phyloP scores from a whole-genome alignment of 495 filamentous ascomycete genomes.

The Trichoderma asperelloides region DNA sequence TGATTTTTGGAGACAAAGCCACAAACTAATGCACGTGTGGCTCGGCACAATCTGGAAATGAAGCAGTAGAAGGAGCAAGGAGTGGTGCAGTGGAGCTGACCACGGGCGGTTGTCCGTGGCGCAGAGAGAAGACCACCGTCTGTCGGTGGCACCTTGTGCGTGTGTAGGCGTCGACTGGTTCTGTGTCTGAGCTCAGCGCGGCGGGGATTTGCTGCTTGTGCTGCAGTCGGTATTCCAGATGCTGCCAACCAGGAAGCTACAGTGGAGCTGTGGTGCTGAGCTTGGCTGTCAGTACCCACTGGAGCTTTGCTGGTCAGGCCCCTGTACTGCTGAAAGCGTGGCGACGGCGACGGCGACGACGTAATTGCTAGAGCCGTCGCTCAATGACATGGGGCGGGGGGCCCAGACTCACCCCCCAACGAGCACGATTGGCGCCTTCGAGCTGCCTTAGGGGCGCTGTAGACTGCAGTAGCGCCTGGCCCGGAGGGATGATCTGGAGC shows the following conservation, averaged over 20 bases:
- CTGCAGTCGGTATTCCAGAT: not conserved
- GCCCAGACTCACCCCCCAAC: not conserved
- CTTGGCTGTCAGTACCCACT: not conserved
- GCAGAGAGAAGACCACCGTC: not conserved
- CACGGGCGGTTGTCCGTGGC: not conserved
- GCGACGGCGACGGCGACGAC: not conserved
- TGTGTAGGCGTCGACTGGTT: not conserved
- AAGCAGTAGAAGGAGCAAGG: not conserved
- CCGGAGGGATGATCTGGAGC: not conserved
- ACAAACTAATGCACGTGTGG: conserved; percentile 5
- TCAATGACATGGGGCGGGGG: not conserved
- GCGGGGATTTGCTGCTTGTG: not conserved
- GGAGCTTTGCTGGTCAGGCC: not conserved
- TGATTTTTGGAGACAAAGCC: conserved; percentile 2
- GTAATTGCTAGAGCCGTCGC: not conserved
- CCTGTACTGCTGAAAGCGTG: conserved; percentile 8
- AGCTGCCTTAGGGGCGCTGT: not conserved
- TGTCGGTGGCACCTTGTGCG: not conserved
- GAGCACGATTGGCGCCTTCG: not conserved
- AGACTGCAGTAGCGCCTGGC: not conserved
- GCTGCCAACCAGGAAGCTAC: not conserved
- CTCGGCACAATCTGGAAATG: not conserved
- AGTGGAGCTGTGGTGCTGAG: not conserved
- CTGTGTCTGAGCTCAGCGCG: conserved; percentile 3
- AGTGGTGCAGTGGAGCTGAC: conserved; percentile 2